Evolutionary conservation across 805 yeast species (phyloP), one percentile per base, ranked within the genome.

Genomic region (Kuraishia floccosa): DNA sequence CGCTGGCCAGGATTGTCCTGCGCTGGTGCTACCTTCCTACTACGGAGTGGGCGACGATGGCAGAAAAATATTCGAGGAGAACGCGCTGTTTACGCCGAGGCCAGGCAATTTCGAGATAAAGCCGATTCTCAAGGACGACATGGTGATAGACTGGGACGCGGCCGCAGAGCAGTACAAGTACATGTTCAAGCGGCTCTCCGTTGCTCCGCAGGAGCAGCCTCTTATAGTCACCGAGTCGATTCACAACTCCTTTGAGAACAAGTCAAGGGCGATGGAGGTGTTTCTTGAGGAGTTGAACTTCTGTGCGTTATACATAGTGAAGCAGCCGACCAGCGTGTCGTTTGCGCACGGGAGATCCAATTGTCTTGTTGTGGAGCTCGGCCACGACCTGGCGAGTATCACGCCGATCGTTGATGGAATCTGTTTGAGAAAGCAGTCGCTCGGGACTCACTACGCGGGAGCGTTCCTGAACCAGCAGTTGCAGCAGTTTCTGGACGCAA

Each of bases 1-100:
- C 53, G 87, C 96, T 3, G 97, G 97, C 8, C 89, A 85, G 35
- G 96, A 87, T 49, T 67, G 72, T 32, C 98, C 98, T 9, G 71
- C 77, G 39, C 58, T 76, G 4, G 71, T 81, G 16, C 52, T 77
- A 9, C 91, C 96, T 3, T 81, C 95, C 1, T 67, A 53, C 37
- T 84, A 72, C 46, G 80, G 76, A 6, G 37, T 26, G 1, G 43
- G 36, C 5, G 40, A 38, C 23, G 42, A 43, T 47, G 39, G 31
- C 6, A 21, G 9, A 7, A 8, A 16, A 16, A 28, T 45, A 6
- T 54, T 54, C 32, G 53, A 50, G 33, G 62, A 57, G 34, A 49
- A 47, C 39, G 30, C 44, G 23, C 17, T 55, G 29, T 41, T 44
- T 35, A 27, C 61, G 21, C 81, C 87, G 4, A 59, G 75, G 34